These are phyloP conservation scores for Escallonia rubra DNA, from an alignment of 129 eudicot species.

Conservation along the genomic window DNA sequence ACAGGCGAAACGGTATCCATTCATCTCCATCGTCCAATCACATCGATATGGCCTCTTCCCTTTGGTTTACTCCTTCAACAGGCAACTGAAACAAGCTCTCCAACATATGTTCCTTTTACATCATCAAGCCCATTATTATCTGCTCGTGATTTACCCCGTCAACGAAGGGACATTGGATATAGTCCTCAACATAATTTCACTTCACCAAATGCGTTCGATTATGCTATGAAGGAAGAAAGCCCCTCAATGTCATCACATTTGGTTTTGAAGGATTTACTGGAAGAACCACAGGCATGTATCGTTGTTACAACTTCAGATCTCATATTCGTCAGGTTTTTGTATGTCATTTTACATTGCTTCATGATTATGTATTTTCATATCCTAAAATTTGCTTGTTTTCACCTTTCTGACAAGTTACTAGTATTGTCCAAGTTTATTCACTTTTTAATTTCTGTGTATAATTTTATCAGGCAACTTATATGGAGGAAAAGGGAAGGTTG, in stretches of 20 bases:
- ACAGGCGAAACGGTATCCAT: conserved; percentile 82
- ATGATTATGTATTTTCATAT: background rate
- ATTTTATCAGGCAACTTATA: conserved; percentile 52
- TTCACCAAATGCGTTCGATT: conserved; percentile 36
- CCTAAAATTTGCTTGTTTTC: no score
- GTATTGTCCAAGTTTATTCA: no score
- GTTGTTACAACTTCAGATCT: background rate
- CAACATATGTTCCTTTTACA: conserved; percentile 36
- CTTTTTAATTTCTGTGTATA: conserved; percentile 2
- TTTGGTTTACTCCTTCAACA: conserved; percentile 89
- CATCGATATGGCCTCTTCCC: conserved; percentile 97
- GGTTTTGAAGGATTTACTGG: conserved; percentile 70
- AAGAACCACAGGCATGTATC: conserved; percentile 79
- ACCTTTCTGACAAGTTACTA: no score
- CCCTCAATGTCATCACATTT: conserved; percentile 66
- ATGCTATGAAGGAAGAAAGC: conserved; percentile 35
- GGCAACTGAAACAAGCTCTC: conserved; percentile 54
- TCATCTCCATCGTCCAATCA: conserved; percentile 58
- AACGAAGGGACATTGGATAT: conserved; percentile 61
- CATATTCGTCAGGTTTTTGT: background rate
- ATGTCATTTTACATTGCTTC: conserved; percentile 2
- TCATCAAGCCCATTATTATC: conserved; percentile 53
- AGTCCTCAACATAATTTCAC: conserved; percentile 52
- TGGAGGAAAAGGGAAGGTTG: conserved; percentile 86
- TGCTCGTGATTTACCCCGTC: conserved; percentile 51